These are phyloP conservation scores for Mortierella sp. DNA, from an alignment of 371 early-diverging fungal species.

Conservation along the genomic window DNA sequence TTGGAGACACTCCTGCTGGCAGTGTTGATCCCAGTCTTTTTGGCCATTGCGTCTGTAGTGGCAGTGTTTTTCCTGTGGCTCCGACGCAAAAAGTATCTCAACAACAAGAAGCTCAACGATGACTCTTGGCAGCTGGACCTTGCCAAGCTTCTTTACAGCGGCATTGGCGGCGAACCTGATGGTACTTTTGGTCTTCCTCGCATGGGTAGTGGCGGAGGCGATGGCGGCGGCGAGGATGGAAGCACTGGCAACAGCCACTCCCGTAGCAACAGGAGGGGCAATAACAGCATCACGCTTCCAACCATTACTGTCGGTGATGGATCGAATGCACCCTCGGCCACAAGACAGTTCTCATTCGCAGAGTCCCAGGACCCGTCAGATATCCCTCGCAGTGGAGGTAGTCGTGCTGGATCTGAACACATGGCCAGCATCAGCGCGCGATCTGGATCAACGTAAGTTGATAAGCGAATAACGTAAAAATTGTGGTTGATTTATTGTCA, in stretches of 20 bases:
- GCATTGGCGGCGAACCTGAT: conserved; percentile 34
- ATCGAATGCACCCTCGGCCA: background rate
- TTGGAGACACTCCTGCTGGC: conserved; percentile 41
- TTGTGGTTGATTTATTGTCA: background rate
- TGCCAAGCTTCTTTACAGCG: conserved; percentile 42
- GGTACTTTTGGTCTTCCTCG: conserved; percentile 16
- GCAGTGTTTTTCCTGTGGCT: conserved; percentile 15
- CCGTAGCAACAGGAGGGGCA: background rate
- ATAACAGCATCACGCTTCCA: conserved; percentile 23
- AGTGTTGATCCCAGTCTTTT: conserved; percentile 25
- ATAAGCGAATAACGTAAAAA: background rate
- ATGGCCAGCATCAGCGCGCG: conserved; percentile 16
- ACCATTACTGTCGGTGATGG: conserved; percentile 18
- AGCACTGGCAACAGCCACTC: background rate
- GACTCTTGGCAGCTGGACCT: conserved; percentile 64
- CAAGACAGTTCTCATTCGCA: background rate
- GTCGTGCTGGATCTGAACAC: conserved; percentile 19
- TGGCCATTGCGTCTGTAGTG: conserved; percentile 1
- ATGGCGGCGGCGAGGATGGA: background rate
- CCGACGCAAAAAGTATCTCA: conserved; percentile 37
- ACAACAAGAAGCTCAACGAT: conserved; percentile 52
- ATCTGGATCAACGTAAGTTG: conserved; percentile 38
- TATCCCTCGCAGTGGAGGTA: conserved; percentile 11
- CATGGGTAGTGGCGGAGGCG: conserved; percentile 16
- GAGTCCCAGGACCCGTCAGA: background rate